A percentile compares a stretch with the other conserved stretches of the same genome.
These are phyloP conservation scores for Rhizophagus clarus DNA, from an alignment of 192 early-diverging fungal genomes.

Conservation along the genomic window DNA sequence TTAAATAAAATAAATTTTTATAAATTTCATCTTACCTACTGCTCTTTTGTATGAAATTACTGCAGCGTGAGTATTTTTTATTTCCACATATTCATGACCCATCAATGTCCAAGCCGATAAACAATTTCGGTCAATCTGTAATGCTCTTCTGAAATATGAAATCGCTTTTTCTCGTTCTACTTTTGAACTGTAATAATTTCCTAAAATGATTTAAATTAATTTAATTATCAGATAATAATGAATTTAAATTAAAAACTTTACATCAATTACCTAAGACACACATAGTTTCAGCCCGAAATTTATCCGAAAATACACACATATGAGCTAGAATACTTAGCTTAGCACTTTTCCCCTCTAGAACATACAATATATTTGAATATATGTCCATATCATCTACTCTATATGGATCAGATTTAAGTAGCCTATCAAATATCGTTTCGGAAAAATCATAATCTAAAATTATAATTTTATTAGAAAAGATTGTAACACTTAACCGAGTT, in stretches of 20 bases:
- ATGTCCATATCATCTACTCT: constrained; percentile 80
- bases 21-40: constrained; percentile 51
- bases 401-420: constrained; percentile 74
- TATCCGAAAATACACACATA: constrained; percentile 67
- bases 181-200: constrained; percentile 87
- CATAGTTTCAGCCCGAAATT: constrained; percentile 88
- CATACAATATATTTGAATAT: constrained; percentile 87
- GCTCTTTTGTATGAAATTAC: constrained; percentile 88
- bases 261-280: constrained; percentile 59
- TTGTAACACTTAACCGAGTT: too few relatives aligned
- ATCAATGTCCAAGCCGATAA: constrained; percentile 87
- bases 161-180: constrained; percentile 84
- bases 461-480: not conserved
- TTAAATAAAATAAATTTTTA: too few relatives aligned
- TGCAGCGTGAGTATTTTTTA: constrained; percentile 87
- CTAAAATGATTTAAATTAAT: constrained; percentile 35
- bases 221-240: not conserved
- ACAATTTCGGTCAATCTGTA: constrained; percentile 78
- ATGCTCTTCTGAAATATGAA: constrained; percentile 80
- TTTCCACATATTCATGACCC: constrained; percentile 93
- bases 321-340: constrained; percentile 81
- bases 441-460: constrained; percentile 73
- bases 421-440: constrained; percentile 64
- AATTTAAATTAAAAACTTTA: not conserved
- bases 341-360: constrained; percentile 62